Conservation (phyloP, 495 filamentous ascomycete genomes). For the Neurospora tetrasperma region DNA sequence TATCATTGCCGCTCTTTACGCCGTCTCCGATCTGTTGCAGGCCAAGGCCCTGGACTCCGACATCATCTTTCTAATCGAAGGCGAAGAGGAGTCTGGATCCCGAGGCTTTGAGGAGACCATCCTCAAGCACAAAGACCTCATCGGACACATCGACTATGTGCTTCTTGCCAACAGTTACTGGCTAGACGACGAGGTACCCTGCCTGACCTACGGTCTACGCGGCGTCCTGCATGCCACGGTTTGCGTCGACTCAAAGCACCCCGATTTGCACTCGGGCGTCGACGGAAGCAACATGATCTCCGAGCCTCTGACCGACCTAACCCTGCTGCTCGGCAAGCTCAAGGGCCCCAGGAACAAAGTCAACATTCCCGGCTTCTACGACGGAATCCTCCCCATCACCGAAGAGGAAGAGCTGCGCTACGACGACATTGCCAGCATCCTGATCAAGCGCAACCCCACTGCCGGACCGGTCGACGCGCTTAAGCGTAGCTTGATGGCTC, state of each 20-base stretch:
- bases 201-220: constrained; percentile 85
- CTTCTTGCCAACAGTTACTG: constrained; percentile 95
- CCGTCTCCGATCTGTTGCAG: constrained; percentile 74
- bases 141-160: constrained; percentile 88
- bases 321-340: constrained; percentile 66
- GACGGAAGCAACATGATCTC: constrained; percentile 82
- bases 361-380: constrained; percentile 68
- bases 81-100: constrained; percentile 92
- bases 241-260: constrained; percentile 70
- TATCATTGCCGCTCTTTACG: constrained; percentile 84
- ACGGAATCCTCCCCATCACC: constrained; percentile 66
- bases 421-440: constrained; percentile 64
- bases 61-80: constrained; percentile 88
- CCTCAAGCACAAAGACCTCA: constrained; percentile 63
- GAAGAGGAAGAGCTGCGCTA: constrained; percentile 71
- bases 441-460: constrained; percentile 59
- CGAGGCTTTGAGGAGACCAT: constrained; percentile 79
- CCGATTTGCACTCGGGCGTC: constrained; percentile 90
- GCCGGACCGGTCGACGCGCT: constrained; percentile 56
- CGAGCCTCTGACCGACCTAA: constrained; percentile 83
- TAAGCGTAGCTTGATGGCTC: constrained; percentile 71
- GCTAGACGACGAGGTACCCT: constrained; percentile 91
- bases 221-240: constrained; percentile 94
- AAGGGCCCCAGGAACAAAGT: constrained; percentile 57
- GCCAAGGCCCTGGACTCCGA: constrained; percentile 71